These are phyloP conservation scores for Xylariomycetidae sp. DNA, from an alignment of 2,329 filamentous ascomycete species.

Conservation along the genomic window DNA sequence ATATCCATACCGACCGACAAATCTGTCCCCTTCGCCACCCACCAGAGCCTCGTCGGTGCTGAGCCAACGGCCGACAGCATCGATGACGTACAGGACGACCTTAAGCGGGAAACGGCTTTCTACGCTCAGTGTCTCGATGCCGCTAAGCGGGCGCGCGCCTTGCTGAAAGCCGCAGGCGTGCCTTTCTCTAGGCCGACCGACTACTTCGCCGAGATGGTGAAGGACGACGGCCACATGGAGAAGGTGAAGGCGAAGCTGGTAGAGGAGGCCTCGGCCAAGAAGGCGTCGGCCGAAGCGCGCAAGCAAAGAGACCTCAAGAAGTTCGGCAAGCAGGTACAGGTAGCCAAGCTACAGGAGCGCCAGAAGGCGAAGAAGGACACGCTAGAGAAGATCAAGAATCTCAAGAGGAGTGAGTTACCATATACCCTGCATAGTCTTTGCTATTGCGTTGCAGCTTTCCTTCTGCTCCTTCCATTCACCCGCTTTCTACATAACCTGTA, in stretches of 20 bases:
- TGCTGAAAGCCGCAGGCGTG: conserved; percentile 75
- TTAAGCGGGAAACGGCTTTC: conserved; percentile 88
- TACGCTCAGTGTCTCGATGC: conserved; percentile 85
- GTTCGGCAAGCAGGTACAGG: conserved; percentile 97
- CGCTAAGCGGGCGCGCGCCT: conserved; percentile 65
- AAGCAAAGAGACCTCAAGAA: conserved; percentile 96
- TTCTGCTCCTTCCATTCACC: conserved; percentile 2
- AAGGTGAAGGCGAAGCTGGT: conserved; percentile 91
- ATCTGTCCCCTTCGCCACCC: conserved; percentile 72
- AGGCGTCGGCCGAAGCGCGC: conserved; percentile 84
- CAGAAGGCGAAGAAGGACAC: conserved; percentile 89
- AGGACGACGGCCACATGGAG: conserved; percentile 97
- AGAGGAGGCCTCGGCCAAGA: conserved; percentile 87
- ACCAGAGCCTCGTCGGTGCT: conserved; percentile 70
- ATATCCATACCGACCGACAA: conserved; percentile 65
- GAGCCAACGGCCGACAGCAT: conserved; percentile 63
- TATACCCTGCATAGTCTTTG: neutral
- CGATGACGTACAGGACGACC: conserved; percentile 81
- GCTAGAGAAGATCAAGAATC: conserved; percentile 86
- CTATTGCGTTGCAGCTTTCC: too few relatives aligned
- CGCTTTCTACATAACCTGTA: too few relatives aligned
- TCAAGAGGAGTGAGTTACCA: conserved; percentile 85
- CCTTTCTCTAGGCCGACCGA: conserved; percentile 86
- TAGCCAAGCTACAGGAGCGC: conserved; percentile 91
- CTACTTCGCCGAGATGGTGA: conserved; percentile 99